Base-by-base conservation (phyloP, 1,139 yeast species). In the Diutina pseudorugosa region DNA sequence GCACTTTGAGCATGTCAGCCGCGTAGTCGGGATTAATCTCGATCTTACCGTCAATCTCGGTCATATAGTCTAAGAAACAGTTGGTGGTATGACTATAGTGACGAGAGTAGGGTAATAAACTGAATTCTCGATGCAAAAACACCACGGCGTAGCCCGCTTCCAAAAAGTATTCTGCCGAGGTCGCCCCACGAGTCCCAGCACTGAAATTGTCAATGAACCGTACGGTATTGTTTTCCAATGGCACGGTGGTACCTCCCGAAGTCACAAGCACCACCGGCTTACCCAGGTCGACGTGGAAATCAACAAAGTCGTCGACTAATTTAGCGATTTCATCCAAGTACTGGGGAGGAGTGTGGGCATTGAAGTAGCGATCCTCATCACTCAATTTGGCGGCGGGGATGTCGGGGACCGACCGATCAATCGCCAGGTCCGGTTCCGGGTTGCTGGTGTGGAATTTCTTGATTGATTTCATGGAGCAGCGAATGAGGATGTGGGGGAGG, bases 181-280 rank as follows among this genome's bases (percentile, higher is more conserved):
- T 84, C 9, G 98, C 95, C 53, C 98, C 98, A 67, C 99, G 79
- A 1, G 98, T 93, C 23, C 98, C 98, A 27, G 98, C 98, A 60
- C 95, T 85, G 66, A 94, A 94, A 64, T 93, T 93, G 66, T 93
- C 99, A 62, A 93, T 90, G 67, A 93, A 93, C 54, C 99, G 70
- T 16, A 93, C 98, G 0, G 98, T 94, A 62, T 94, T 93, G 67
- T 90, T 90, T 62, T 93, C 99, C 58, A 93, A 72, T 0, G 99
- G 99, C 0, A 94, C 99, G 0, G 98, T 91, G 1, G 98, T 93
- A 40, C 98, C 99, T n/a, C 99, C 99, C 11, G 93, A 83, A 0
- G 98, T 93, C 3, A 93, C 94, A 53, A 93, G 69, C 0, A 83
- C 98, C 20, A 93, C 77, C 55, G 73, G 77, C 53, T 78, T 77